Base-by-base conservation (phyloP, 345 rosid species). In the Linum tenue region DNA sequence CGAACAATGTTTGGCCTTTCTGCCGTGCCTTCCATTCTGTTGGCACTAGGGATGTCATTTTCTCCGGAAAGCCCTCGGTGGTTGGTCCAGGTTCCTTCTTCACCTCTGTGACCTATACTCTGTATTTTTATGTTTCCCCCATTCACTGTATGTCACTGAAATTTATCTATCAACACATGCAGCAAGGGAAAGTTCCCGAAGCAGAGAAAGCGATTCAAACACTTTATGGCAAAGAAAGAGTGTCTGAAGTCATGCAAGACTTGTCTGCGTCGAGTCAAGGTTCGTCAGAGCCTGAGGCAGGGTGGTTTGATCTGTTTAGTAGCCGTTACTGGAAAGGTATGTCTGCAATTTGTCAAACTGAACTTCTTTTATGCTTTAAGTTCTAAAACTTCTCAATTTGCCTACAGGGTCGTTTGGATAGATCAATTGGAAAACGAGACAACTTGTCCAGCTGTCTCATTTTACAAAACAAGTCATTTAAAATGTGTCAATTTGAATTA, bases 51-150 rank as follows among this genome's bases (percentile, higher is more conserved):
- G 67, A 91, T 89, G 96, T 67, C 78, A 17, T 82, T 91, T 79
- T 84, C 97, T 65, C 99, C 99, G 10, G 99, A 94, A 85, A 94
- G 99, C 73, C 99, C 99, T 14, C 84, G 97, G 77, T 94, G 99
- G 99, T 92, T 94, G 55, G 87, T 77, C 81, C 99, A 94, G 99
- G 96, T 88, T 62, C 72, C 55, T 64, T 62, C 7, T 11, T 48
- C 63, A 64, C 36, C 66, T 16, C 62, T 43, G 22, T 60, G 39
- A 7, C 44, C 41, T 39, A 50, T 57, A 50, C 40, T 43, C 53
- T 50, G n/a, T 62, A 59, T 57, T 35, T 40, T 66, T 59, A 37
- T 5, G 58, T 65, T 12, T n/a, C 37, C 38, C 14, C 65, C 63
- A 14, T 67, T 22, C 5, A 67, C 44, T 62, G 35, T 58, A 61